phyloP scores from a whole-genome alignment of 805 yeast genomes.

The Starmerella davenportii region DNA sequence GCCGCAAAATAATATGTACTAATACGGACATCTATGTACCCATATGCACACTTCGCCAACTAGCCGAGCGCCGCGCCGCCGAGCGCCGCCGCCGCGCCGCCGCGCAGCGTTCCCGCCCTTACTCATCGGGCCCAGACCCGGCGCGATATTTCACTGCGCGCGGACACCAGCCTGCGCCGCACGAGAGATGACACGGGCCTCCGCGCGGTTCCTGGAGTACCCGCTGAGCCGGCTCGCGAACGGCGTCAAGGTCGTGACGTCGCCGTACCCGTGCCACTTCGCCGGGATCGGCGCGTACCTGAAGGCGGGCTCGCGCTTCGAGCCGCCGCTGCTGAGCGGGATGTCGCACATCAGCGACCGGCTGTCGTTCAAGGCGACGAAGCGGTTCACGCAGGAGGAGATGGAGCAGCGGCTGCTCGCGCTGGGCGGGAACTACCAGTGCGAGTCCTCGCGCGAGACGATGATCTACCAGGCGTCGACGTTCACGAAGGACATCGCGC shows the following conservation, averaged over 20 bases:
- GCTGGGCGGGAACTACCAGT: constrained; percentile 86
- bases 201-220: constrained; percentile 2
- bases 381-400: constrained; percentile 32
- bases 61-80: too few species aligned
- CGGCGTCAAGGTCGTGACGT: constrained; percentile 71
- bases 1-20: too few species aligned
- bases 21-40: too few species aligned
- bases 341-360: constrained; percentile 71
- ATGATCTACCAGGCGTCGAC: constrained; percentile 89
- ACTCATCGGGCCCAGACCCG: too few species aligned
- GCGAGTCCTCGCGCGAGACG: constrained; percentile 80
- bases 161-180: too few species aligned
- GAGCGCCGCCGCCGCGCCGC: too few species aligned
- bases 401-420: constrained; percentile 62
- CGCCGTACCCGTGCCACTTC: constrained; percentile 76
- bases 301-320: constrained; percentile 81
- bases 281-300: constrained; percentile 78
- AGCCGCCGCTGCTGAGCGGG: constrained; percentile 44
- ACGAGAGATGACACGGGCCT: not conserved
- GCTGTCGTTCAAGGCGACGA: constrained; percentile 40
- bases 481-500: constrained; percentile 65
- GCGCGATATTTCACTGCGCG: too few species aligned
- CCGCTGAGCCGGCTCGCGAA: constrained; percentile 34
- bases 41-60: too few species aligned
- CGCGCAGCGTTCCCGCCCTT: too few species aligned